Evolutionary conservation across 208 protist species (phyloP).

Genomic region (Leishmania amazonensis): DNA sequence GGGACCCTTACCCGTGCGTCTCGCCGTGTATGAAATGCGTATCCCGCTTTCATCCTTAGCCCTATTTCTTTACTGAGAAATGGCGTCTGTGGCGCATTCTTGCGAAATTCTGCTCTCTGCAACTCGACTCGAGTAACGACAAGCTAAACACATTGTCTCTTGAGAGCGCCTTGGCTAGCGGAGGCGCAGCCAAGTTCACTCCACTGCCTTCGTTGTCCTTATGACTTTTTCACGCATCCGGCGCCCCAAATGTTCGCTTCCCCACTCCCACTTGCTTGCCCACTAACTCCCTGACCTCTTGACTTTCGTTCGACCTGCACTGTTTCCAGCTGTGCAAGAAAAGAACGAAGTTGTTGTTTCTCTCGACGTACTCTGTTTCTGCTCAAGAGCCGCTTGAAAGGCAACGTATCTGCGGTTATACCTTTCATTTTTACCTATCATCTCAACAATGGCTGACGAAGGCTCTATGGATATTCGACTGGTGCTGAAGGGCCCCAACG

Average conservation of each 20-base stretch:
- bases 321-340: background rate
- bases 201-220: no score
- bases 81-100: background rate
- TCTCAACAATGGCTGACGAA: conserved; percentile 20
- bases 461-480: conserved; percentile 26
- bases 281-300: background rate
- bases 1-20: background rate
- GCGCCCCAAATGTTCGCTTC: background rate
- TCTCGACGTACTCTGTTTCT: background rate
- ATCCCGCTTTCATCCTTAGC: background rate
- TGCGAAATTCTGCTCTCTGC: background rate
- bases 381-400: background rate
- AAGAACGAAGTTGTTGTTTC: background rate
- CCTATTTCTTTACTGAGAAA: no score
- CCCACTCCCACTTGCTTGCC: background rate
- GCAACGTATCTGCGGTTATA: background rate
- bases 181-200: no score
- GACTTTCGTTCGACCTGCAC: background rate
- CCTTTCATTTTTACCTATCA: background rate
- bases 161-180: background rate
- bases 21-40: background rate
- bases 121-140: background rate
- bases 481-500: conserved; percentile 39
- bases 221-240: background rate
- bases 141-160: background rate